Conservation (phyloP, 2,329 filamentous ascomycete genomes). For the Penicillium nordicum region DNA sequence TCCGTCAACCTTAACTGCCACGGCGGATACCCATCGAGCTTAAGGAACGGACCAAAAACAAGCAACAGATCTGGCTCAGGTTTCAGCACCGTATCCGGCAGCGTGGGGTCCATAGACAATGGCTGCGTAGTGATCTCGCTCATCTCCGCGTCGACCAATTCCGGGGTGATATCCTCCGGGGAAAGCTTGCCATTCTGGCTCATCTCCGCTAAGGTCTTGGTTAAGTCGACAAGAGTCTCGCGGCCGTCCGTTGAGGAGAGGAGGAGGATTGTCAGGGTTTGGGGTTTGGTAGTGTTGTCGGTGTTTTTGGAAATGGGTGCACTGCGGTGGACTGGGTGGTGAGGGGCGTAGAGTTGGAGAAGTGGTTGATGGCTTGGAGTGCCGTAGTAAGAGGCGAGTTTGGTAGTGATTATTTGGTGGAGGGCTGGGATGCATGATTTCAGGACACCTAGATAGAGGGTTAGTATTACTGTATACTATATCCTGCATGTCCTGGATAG, state of each 20-base stretch:
- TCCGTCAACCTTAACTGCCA: slow-evolving; percentile 95
- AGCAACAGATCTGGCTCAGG: slow-evolving; percentile 86
- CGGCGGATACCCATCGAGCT: slow-evolving; percentile 86
- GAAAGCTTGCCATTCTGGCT: slow-evolving; percentile 81
- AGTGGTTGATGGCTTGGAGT: slow-evolving; percentile 61
- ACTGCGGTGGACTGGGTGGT: slow-evolving; percentile 52
- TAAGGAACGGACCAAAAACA: slow-evolving; percentile 77
- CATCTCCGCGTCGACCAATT: slow-evolving; percentile 87
- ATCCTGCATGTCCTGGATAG: not conserved
- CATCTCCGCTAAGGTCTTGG: slow-evolving; percentile 92
- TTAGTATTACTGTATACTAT: slow-evolving; percentile 2
- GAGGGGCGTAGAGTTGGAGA: slow-evolving; percentile 69
- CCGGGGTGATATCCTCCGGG: slow-evolving; percentile 74
- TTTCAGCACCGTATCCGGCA: slow-evolving; percentile 55
- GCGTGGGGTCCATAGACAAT: slow-evolving; percentile 14
- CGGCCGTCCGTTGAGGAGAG: slow-evolving; percentile 85
- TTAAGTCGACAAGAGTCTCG: slow-evolving; percentile 91
- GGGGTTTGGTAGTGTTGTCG: not conserved
- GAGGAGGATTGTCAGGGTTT: slow-evolving; percentile 63
- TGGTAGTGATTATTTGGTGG: slow-evolving; percentile 73
- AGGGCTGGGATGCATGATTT: slow-evolving; percentile 86
- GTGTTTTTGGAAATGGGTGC: slow-evolving; percentile 21
- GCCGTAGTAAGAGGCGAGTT: slow-evolving; percentile 85
- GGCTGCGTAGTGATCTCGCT: slow-evolving; percentile 52
- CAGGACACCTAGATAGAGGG: slow-evolving; percentile 62